Base-by-base conservation (phyloP, 164 flowering plant species). In the Euptelea pleiosperma region DNA sequence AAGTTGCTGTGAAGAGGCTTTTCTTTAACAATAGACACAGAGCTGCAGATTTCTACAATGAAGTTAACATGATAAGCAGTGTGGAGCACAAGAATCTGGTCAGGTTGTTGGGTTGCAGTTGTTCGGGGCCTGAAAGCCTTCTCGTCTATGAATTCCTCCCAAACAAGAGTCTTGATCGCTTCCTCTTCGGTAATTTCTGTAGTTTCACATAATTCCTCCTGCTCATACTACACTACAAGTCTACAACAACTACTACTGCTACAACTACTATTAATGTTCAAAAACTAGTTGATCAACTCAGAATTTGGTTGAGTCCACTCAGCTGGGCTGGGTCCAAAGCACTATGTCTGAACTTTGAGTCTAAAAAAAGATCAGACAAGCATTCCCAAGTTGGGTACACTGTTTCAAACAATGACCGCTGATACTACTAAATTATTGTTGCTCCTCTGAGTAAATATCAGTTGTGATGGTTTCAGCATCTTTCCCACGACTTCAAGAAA, bases 71-170 rank as follows among this genome's bases (percentile, higher is more conserved):
- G 15, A 80, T 85, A 22, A 76, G 83, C 64, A 70, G 68, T 33
- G 73, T 70, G 21, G 68, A 79, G 47, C 91, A 85, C 57, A 80
- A 75, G 56, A 85, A 80, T 76, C 64, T 85, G 61, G 82, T 85
- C 45, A 76, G 77, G 25, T 75, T 85, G 58, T 69, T 85, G 42
- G 87, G 91, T 51, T 80, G 77, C 63, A 78, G 67, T 64, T 83
- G 73, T 63, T 70, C 76, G 37, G 81, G 64, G 10, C 69, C 62
- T 2, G 58, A 36, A 72, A 72, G 79, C 64, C 76, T 76, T 53
- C 76, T 84, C 33, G 82, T 84, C 53, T 84, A 80, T 70, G 90
- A 84, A 51, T 82, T 42, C 57, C 77, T 82, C 6, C 68, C 73
- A 8, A 80, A 84, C 73, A 73, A 30, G 73, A 82, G 85, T 68